A percentile compares a stretch with the other conserved stretches of the same genome.
phyloP scores from a whole-genome alignment of 2,329 filamentous ascomycete species.

The Raffaelea arxii region DNA sequence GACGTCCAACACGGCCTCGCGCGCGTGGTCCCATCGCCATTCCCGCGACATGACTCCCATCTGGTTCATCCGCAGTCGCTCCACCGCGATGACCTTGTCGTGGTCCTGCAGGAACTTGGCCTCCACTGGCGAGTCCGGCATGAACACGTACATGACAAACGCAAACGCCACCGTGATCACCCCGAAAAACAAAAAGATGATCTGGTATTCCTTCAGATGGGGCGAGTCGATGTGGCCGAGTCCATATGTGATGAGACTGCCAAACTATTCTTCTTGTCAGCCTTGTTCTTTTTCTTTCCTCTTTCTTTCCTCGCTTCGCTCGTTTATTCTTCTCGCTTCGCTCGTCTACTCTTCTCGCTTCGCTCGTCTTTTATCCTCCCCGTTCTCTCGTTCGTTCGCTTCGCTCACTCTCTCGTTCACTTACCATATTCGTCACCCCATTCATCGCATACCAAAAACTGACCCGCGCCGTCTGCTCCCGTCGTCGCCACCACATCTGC shows the following conservation, averaged over 20 bases:
- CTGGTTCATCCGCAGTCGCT: constrained; percentile 43
- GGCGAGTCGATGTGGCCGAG: constrained; percentile 45
- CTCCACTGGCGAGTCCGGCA: constrained; percentile 40
- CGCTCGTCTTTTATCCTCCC: too few species aligned
- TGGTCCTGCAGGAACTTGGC: constrained; percentile 39
- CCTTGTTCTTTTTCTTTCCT: too few species aligned
- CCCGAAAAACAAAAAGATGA: constrained; percentile 46
- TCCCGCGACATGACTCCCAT: constrained; percentile 42
- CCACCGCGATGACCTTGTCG: constrained; percentile 43
- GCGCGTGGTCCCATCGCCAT: constrained; percentile 40
- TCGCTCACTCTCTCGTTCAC: neutral
- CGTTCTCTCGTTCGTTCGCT: too few species aligned
- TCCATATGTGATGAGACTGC: constrained; percentile 47
- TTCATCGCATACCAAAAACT: constrained; percentile 54
- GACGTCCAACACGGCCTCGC: constrained; percentile 43
- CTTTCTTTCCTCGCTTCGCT: too few species aligned
- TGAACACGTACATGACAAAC: constrained; percentile 32
- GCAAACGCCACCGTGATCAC: constrained; percentile 38
- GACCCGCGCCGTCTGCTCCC: constrained; percentile 47
- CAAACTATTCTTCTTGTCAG: constrained; percentile 30
- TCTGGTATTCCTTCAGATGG: constrained; percentile 27
- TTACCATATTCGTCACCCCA: constrained; percentile 44
- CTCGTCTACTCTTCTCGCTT: too few species aligned
- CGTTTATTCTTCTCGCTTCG: too few species aligned
- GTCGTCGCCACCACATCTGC: constrained; percentile 52